Percentiles rank a stretch among this genome's conserved stretches.
phyloP scores from a whole-genome alignment of 1,284 basidiomycete genomes.

The Marasmius fiardii region DNA sequence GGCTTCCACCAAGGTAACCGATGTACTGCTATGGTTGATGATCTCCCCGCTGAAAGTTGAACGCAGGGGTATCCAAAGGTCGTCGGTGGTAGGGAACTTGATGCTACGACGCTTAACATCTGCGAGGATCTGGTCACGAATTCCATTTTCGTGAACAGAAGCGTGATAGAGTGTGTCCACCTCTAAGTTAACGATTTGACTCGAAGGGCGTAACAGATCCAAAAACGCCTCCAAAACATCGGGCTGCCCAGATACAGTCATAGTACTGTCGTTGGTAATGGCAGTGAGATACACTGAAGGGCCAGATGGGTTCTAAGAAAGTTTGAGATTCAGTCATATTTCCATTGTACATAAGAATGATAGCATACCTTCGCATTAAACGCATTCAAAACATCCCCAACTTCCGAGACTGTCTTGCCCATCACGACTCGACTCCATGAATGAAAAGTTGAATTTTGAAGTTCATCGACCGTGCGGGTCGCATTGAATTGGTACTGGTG shows the following conservation, averaged over 20 bases:
- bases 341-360: constrained; percentile 9
- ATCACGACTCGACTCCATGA: constrained; percentile 55
- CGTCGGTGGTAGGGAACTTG: constrained; percentile 42
- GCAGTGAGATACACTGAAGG: constrained; percentile 46
- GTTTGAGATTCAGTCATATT: constrained; percentile 5
- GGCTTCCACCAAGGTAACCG: constrained; percentile 37
- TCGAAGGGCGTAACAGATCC: constrained; percentile 26
- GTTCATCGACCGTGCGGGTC: constrained; percentile 20
- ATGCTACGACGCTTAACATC: constrained; percentile 46
- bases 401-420: not conserved
- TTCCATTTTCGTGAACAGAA: constrained; percentile 26
- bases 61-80: constrained; percentile 43
- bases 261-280: constrained; percentile 40
- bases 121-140: constrained; percentile 36
- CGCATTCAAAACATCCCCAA: not conserved
- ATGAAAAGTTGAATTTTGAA: constrained; percentile 18
- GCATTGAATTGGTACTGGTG: constrained; percentile 35
- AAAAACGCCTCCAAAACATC: constrained; percentile 41
- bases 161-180: constrained; percentile 57
- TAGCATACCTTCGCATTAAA: not conserved
- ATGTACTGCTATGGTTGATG: constrained; percentile 21
- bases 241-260: constrained; percentile 59
- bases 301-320: constrained; percentile 18
- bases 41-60: constrained; percentile 45
- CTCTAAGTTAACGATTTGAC: constrained; percentile 21